These are phyloP conservation scores for Sporisorium iseilematis-ciliati DNA, from an alignment of 1,284 basidiomycete genomes.

Conservation along the genomic window DNA sequence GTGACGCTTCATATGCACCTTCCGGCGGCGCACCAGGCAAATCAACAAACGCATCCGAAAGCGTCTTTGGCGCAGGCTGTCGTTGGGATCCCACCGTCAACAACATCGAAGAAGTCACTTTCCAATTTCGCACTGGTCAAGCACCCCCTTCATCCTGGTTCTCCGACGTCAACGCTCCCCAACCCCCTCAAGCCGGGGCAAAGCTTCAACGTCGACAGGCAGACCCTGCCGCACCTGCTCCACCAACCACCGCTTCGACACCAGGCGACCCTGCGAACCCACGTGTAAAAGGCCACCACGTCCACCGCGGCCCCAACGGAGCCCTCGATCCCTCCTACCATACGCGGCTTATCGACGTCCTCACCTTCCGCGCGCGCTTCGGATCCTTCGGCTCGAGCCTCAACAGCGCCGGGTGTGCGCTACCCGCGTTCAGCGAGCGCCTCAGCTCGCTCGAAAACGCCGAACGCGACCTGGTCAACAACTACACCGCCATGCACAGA, in stretches of 20 bases:
- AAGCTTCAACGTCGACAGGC: slow-evolving; percentile 10
- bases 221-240: not conserved
- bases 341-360: slow-evolving; percentile 36
- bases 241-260: not conserved
- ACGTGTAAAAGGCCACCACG: not conserved
- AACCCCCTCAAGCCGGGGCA: not conserved
- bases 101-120: slow-evolving; percentile 44
- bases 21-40: not conserved
- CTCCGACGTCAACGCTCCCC: slow-evolving; percentile 10
- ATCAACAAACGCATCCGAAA: not conserved
- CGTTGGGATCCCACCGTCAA: slow-evolving; percentile 42
- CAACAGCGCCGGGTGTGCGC: slow-evolving; percentile 35
- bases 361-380: slow-evolving; percentile 37
- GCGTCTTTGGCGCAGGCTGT: slow-evolving; percentile 45
- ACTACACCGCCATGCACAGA: slow-evolving; percentile 30
- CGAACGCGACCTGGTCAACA: slow-evolving; percentile 38
- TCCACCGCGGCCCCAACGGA: not conserved
- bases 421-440: slow-evolving; percentile 31
- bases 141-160: slow-evolving; percentile 45
- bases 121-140: slow-evolving; percentile 34
- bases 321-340: slow-evolving; percentile 37
- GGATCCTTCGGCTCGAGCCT: slow-evolving; percentile 39
- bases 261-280: not conserved
- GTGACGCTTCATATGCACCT: not conserved
- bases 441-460: slow-evolving; percentile 23